Evolutionary conservation across 202 grass and related monocot species (phyloP), one percentile per base, ranked within the genome.

Genomic region (Setaria viridis): DNA sequence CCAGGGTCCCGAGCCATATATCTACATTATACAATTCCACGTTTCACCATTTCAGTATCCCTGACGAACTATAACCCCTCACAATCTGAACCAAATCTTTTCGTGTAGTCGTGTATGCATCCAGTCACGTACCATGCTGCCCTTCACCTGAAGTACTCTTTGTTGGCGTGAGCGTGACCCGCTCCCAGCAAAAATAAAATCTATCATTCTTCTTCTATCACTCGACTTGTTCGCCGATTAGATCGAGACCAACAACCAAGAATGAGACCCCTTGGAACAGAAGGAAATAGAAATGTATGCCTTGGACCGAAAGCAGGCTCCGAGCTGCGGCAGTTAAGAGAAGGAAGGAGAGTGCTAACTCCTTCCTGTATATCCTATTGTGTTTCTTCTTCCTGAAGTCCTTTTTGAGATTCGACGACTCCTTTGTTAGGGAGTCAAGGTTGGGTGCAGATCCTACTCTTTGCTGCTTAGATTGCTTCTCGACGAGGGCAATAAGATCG

Each of bases 251-350:
- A 35, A 96, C 94, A 11, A 93, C 79, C 85, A 96, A 69, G 82
- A 95, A 95, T 41, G 90, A 88, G n/a, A 89, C 65, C 76, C 93
- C 93, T 87, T 95, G 93, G 78, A 95, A 95, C 48, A 93, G 76
- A 79, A 93, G 86, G 81, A 95, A 93, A 81, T 91, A 96, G 85
- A 96, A 96, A 86, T 96, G 94, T 80, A 96, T 93, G 68, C 91
- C 91, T 67, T 93, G 91, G 33, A 92, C 87, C 7, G 94, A 93
- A 10, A 93, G 86, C 67, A 96, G 67, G 87, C 94, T 96, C 49
- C 94, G 87, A 77, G 88, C 87, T 34, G 87, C 87, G 17, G 94
- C 94, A 56, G 87, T 90, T 56, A 95, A 78, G 76, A 95, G 88
- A 65, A 95, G 85, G 77, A 96, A 89, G 68, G 94, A 92, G 21